phyloP scores from a whole-genome alignment of 805 yeast species.

The Starmerella etchellsii region DNA sequence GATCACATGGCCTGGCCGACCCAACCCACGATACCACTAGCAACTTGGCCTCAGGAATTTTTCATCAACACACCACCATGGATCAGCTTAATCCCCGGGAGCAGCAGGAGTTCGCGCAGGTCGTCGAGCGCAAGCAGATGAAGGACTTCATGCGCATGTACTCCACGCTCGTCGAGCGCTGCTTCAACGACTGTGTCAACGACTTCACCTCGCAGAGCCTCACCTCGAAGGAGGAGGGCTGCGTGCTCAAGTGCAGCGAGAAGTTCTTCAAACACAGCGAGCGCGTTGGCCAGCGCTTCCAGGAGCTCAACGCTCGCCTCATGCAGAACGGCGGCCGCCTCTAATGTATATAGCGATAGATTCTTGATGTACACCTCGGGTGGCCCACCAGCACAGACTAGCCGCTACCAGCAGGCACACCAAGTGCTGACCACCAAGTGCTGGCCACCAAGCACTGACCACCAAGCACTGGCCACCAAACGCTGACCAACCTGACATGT shows the following conservation, averaged over 20 bases:
- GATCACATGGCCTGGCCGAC: too few species aligned
- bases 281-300: constrained; percentile 97
- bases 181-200: constrained; percentile 95
- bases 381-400: too few species aligned
- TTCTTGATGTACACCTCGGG: too few species aligned
- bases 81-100: constrained; percentile 90
- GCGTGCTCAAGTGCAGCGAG: constrained; percentile 87
- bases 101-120: constrained; percentile 90
- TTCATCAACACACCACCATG: constrained; percentile 35
- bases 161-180: constrained; percentile 89
- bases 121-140: constrained; percentile 96
- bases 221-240: constrained; percentile 70
- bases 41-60: neutral
- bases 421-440: too few species aligned
- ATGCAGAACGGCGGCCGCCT: constrained; percentile 21
- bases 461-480: too few species aligned
- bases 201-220: constrained; percentile 90
- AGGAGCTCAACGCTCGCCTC: constrained; percentile 62
- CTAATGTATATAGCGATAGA: constrained; percentile 3
- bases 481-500: too few species aligned
- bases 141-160: constrained; percentile 95
- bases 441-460: too few species aligned
- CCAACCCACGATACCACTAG: neutral
- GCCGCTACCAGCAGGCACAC: too few species aligned
- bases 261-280: constrained; percentile 96